phyloP scores from a whole-genome alignment of 2,329 filamentous ascomycete species.

The Calycina herbarum region DNA sequence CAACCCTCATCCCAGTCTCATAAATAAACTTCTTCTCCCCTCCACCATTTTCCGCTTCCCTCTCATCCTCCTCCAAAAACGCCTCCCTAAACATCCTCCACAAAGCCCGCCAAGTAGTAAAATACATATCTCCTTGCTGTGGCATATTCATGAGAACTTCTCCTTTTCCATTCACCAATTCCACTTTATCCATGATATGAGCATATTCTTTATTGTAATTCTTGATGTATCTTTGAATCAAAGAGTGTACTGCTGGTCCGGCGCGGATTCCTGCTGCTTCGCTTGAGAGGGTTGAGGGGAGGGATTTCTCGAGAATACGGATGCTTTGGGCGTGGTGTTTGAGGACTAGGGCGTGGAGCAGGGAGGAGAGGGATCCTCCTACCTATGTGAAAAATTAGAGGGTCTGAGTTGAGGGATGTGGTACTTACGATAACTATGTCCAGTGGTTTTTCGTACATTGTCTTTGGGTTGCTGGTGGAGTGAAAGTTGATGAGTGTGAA shows the following conservation, averaged over 20 bases:
- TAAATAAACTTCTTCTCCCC: too few relatives aligned
- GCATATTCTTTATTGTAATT: background rate
- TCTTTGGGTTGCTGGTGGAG: background rate
- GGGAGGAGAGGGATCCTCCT: background rate
- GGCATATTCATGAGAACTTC: background rate
- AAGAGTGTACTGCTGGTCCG: background rate
- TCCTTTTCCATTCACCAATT: background rate
- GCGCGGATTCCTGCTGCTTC: background rate
- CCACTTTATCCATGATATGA: background rate
- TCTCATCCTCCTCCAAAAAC: background rate
- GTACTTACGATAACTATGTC: background rate
- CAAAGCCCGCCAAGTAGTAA: too few relatives aligned
- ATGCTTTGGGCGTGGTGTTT: background rate
- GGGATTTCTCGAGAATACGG: background rate
- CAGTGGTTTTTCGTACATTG: background rate
- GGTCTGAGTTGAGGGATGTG: background rate
- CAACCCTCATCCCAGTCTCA: background rate
- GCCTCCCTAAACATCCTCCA: background rate
- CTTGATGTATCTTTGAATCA: background rate
- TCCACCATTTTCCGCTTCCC: background rate
- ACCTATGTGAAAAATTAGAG: background rate
- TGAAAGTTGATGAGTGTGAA: too few relatives aligned
- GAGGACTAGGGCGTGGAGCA: background rate
- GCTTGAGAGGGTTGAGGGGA: background rate
- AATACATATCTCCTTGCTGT: too few relatives aligned